Evolutionary conservation across 2,329 filamentous ascomycete genomes (phyloP), one percentile per base, ranked within the genome.

Genomic region (Colletotrichum trifolii): DNA sequence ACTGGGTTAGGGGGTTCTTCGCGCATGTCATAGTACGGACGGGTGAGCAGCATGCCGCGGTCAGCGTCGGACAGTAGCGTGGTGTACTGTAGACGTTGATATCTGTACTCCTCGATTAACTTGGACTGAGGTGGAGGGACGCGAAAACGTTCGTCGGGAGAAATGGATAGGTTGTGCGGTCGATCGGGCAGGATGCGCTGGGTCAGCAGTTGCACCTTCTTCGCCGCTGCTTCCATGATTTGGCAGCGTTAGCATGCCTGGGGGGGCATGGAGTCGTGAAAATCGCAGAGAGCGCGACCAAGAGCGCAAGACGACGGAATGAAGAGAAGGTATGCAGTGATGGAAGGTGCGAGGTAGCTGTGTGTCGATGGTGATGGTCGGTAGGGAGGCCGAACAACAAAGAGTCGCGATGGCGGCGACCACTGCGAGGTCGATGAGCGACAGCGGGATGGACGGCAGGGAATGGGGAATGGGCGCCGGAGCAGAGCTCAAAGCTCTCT

Each of bases 221-320:
- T 85, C 75, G 81, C 82, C 80, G 83, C 83, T 81, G 80, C 83
- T 81, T 87, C 85, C 85, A 87, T 87, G 77, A 77, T 83, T 79
- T 75, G 72, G 72, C 71, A 75, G 73, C 65, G 59, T 62, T 68
- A 52, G 67, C 67, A 69, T 69, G 63, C 67, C 67, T 25, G 62
- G 59, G 63, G 54, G 54, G 63, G 63, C 59, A 66, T 66, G 63
- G 45, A 64, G 54, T 47, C 34, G 43, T 42, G 49, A 38, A 34
- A 36, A 33, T 64, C 63, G 63, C 63, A 55, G 40, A 33, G 50
- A 54, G 53, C 53, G 59, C 60, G 59, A 40, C 54, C 38, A 38
- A 13, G 36, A 45, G 54, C 59, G 63, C 58, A 42, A 48, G 40
- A 49, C 38, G 39, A 45, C 17, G 43, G 25, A 25, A 34, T 17